phyloP scores from a whole-genome alignment of 192 early-diverging fungal genomes.

The Gamsiella multidivaricata region DNA sequence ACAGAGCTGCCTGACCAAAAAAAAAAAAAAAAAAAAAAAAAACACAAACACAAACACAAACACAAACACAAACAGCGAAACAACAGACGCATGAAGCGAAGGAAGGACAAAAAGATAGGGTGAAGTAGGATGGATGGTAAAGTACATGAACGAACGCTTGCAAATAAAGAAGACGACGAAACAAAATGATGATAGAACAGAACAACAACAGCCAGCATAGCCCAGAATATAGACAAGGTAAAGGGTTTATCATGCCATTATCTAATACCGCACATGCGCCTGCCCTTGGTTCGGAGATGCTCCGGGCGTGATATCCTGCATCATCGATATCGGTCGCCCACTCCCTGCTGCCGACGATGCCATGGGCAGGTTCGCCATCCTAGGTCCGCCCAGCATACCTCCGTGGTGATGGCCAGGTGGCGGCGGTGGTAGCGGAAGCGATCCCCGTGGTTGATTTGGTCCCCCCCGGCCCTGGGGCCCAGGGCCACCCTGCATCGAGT shows the following conservation, averaged over 20 bases:
- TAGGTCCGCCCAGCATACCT: slow-evolving; percentile 25
- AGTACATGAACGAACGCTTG: too few relatives aligned
- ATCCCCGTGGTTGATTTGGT: slow-evolving; percentile 13
- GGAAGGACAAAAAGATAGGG: not conserved
- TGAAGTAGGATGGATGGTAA: too few relatives aligned
- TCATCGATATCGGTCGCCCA: slow-evolving; percentile 51
- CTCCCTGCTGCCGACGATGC: not conserved
- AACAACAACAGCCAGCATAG: not conserved
- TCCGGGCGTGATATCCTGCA: slow-evolving; percentile 50
- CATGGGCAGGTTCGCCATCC: slow-evolving; percentile 9
- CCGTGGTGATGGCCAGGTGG: slow-evolving; percentile 18
- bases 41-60: too few relatives aligned
- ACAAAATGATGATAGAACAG: not conserved
- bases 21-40: slow-evolving; percentile 8
- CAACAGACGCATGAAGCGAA: too few relatives aligned
- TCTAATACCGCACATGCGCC: slow-evolving; percentile 29
- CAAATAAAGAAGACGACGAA: not conserved
- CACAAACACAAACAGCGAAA: too few relatives aligned
- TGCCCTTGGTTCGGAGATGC: slow-evolving; percentile 46
- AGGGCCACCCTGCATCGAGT: slow-evolving; percentile 21
- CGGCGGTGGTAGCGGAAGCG: slow-evolving; percentile 17
- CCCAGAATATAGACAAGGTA: not conserved
- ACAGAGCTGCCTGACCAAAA: not conserved
- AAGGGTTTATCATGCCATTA: not conserved
- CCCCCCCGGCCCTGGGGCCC: slow-evolving; percentile 17